Evolutionary conservation across 2,329 filamentous ascomycete genomes (phyloP).

Genomic region (Neopestalotiopsis sp.): DNA sequence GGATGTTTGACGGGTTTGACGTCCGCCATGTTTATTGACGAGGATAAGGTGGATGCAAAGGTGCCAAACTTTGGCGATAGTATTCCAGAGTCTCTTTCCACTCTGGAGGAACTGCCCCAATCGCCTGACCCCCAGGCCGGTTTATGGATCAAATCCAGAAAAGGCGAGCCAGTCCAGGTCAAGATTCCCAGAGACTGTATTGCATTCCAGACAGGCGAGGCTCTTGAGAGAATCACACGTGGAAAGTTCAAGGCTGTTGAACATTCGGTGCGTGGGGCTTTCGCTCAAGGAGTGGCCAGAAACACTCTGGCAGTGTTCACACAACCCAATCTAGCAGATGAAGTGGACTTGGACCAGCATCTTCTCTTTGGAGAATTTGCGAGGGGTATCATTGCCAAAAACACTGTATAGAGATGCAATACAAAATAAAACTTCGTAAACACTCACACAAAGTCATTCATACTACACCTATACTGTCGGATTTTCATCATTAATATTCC

Average conservation of each 20-base stretch:
- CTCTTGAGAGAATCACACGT: constrained; percentile 87
- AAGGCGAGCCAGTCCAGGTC: constrained; percentile 84
- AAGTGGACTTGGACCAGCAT: constrained; percentile 71
- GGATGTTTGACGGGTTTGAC: constrained; percentile 94
- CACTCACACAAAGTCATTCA: neutral
- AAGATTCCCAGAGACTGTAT: constrained; percentile 90
- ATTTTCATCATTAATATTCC: no score
- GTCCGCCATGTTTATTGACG: constrained; percentile 94
- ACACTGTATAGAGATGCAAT: constrained; percentile 50
- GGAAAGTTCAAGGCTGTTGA: constrained; percentile 93
- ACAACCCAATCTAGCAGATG: constrained; percentile 87
- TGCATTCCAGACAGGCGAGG: constrained; percentile 94
- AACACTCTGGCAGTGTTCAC: constrained; percentile 98
- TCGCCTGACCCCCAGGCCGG: constrained; percentile 87
- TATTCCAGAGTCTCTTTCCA: constrained; percentile 42
- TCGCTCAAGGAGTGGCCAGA: constrained; percentile 66
- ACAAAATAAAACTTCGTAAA: neutral
- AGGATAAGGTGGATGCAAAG: constrained; percentile 49
- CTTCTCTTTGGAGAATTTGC: constrained; percentile 80
- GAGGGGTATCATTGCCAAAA: constrained; percentile 62
- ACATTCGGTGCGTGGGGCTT: constrained; percentile 87
- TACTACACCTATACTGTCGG: no score
- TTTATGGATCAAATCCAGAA: constrained; percentile 90
- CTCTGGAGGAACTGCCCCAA: constrained; percentile 71
- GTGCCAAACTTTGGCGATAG: constrained; percentile 41